Percentiles rank a stretch among this genome's conserved stretches.
phyloP scores from a whole-genome alignment of 2,329 filamentous ascomycete species.

The Claviceps sp. region DNA sequence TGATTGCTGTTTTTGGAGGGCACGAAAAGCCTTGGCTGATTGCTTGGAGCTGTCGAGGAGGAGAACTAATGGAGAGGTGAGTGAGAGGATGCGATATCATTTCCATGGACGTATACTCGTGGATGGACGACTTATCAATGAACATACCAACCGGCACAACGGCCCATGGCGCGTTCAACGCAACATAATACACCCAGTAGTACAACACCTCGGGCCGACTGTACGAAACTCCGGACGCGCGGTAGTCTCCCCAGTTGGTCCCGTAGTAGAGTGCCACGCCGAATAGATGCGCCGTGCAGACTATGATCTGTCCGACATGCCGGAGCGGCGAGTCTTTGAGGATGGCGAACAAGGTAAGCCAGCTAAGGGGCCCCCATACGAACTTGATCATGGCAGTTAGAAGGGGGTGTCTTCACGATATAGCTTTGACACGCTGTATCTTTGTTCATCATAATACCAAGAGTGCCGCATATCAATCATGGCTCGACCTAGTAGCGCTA shows the following conservation, averaged over 20 bases:
- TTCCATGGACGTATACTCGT: neutral
- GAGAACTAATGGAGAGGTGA: constrained; percentile 12
- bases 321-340: constrained; percentile 28
- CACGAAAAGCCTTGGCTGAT: constrained; percentile 15
- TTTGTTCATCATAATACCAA: too few relatives aligned
- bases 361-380: constrained; percentile 45
- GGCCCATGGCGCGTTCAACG: constrained; percentile 48
- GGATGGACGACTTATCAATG: neutral
- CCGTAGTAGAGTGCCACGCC: constrained; percentile 49
- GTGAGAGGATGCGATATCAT: too few relatives aligned
- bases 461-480: too few relatives aligned
- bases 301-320: constrained; percentile 36
- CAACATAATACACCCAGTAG: constrained; percentile 50
- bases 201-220: constrained; percentile 47
- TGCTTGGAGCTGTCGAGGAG: constrained; percentile 19
- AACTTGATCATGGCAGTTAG: constrained; percentile 19
- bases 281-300: constrained; percentile 43
- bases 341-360: constrained; percentile 33
- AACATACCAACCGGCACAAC: constrained; percentile 36
- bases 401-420: too few relatives aligned
- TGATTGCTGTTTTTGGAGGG: constrained; percentile 10
- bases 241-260: constrained; percentile 38
- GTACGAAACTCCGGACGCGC: constrained; percentile 31
- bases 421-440: too few relatives aligned
- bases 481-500: too few relatives aligned